Percentiles rank a stretch among this genome's conserved stretches.
Evolutionary conservation across 1,284 basidiomycete species (phyloP).

Genomic region (Chondrostereum purpureum): DNA sequence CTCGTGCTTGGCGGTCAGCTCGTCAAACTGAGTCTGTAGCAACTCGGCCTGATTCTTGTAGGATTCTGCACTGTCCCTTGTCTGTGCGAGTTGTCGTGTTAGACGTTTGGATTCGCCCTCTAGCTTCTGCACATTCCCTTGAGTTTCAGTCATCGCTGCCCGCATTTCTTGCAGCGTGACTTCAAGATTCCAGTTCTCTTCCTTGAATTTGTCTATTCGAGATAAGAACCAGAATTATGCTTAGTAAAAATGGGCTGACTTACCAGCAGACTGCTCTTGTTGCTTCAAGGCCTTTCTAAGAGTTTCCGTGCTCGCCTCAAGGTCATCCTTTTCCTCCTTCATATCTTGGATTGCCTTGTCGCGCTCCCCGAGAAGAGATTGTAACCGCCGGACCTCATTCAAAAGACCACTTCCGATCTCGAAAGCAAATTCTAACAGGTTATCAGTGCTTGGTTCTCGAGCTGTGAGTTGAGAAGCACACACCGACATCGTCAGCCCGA

Average conservation of each 20-base stretch:
- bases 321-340: constrained; percentile 82
- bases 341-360: constrained; percentile 85
- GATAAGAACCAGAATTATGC: too few relatives aligned
- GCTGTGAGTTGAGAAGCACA: constrained; percentile 25
- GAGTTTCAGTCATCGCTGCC: constrained; percentile 61
- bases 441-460: constrained; percentile 16
- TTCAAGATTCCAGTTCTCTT: constrained; percentile 98
- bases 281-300: constrained; percentile 64
- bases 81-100: constrained; percentile 64
- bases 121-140: constrained; percentile 60
- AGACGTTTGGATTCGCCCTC: constrained; percentile 83
- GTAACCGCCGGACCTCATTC: constrained; percentile 83
- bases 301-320: constrained; percentile 70
- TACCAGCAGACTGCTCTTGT: constrained; percentile 76
- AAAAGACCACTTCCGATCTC: constrained; percentile 90
- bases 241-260: too few relatives aligned
- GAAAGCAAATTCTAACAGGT: constrained; percentile 78
- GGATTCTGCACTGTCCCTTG: constrained; percentile 75
- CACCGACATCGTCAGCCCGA: constrained; percentile 77
- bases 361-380: constrained; percentile 79
- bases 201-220: constrained; percentile 87
- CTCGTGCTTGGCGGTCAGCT: constrained; percentile 86
- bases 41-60: constrained; percentile 56
- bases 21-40: constrained; percentile 52
- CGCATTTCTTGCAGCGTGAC: constrained; percentile 86